Conservation (phyloP, 2,329 filamentous ascomycete species). For the Colletotrichum costaricense region DNA sequence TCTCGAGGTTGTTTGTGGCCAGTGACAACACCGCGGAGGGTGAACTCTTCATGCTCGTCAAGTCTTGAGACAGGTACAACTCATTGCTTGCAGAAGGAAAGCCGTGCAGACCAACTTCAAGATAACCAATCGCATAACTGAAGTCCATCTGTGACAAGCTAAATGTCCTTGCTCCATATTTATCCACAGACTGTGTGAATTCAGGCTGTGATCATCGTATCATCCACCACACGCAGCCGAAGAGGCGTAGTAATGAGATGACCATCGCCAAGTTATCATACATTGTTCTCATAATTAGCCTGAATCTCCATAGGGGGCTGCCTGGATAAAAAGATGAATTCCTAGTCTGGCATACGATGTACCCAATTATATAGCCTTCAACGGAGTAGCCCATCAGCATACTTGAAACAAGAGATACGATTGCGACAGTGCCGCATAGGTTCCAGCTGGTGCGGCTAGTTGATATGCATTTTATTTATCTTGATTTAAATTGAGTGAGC, state of each 20-base stretch:
- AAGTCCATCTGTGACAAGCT: no score
- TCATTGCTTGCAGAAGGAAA: no score
- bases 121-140: no score
- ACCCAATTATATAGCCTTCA: not conserved
- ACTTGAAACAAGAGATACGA: not conserved
- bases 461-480: not conserved
- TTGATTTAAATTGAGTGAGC: not conserved
- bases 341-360: not conserved
- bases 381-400: no score
- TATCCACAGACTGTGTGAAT: no score
- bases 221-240: not conserved
- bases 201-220: not conserved
- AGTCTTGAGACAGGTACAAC: not conserved
- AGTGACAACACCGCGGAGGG: constrained; percentile 40
- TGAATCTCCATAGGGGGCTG: not conserved
- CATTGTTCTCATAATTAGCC: not conserved
- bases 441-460: not conserved
- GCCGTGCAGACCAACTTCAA: no score
- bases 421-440: not conserved
- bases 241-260: not conserved
- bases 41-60: constrained; percentile 39
- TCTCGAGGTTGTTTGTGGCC: constrained; percentile 39
- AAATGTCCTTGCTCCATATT: no score
- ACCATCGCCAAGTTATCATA: not conserved
- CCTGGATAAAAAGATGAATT: not conserved